Evolutionary conservation across 1,139 yeast genomes (phyloP), one percentile per base, ranked within the genome.

Genomic region (Blastobotrys elegans): DNA sequence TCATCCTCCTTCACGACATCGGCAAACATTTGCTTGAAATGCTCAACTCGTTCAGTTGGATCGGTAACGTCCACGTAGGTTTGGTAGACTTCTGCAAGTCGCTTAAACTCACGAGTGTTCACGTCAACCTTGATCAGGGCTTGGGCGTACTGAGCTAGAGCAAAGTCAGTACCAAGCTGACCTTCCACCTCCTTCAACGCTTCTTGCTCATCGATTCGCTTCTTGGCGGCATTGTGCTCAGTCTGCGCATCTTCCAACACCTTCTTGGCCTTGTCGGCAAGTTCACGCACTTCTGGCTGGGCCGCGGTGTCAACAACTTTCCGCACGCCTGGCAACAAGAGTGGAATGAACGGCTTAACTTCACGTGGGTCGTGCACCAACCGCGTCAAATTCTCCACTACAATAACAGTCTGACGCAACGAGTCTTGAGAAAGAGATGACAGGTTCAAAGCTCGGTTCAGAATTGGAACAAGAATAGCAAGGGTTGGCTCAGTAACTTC

Each of bases 401-500:
- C 97, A 56, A 90, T 87, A 56, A 90, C 97, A 10, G 97, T 87
- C 71, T 89, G 97, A 72, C 98, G 85, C 59, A 92, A 78, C 68
- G 90, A 95, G 63, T 92, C 97, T 70, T 90, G 96, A 14, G 97
- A 83, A 4, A 96, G 84, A 1, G 95, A 85, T 14, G 95, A 80
- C 75, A 84, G 76, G 64, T 86, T 89, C 63, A 92, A 76, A 2
- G 97, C 92, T 66, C 92, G 87, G 66, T 83, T 92, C 62, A 92
- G 77, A 58, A 90, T 90, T 45, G 98, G 98, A 36, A 88, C 97
- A 59, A 92, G 75, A 51, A 92, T 72, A 3, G 97, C 79, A 57
- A 92, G 75, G 6, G 96, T 94, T 7, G 97, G 95, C 70, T 90
- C 97, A 16, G 97, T 92, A 53, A 92, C 98, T 72, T 92, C 98